These are phyloP conservation scores for Pseudogymnoascus sp. DNA, from an alignment of 2,329 filamentous ascomycete species.

Conservation along the genomic window DNA sequence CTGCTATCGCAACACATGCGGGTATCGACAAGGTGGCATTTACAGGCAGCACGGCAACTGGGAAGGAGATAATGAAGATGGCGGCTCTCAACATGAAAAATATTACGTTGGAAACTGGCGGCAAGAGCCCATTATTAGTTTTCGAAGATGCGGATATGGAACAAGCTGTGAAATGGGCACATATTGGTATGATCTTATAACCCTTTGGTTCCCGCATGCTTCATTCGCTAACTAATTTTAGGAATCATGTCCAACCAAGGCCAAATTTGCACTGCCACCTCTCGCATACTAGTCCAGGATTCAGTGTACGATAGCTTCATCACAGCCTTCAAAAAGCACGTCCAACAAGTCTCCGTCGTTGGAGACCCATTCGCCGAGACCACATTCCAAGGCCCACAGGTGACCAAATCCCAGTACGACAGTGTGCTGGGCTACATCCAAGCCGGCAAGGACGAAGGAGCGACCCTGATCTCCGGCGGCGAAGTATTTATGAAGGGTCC, in stretches of 20 bases:
- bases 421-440: constrained; percentile 61
- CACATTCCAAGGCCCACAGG: constrained; percentile 65
- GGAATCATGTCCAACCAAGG: constrained; percentile 36
- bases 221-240: not conserved
- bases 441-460: constrained; percentile 56
- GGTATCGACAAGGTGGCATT: constrained; percentile 60
- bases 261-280: constrained; percentile 49
- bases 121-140: constrained; percentile 56
- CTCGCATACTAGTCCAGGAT: constrained; percentile 62
- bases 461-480: constrained; percentile 56
- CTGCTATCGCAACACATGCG: constrained; percentile 54
- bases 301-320: constrained; percentile 64
- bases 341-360: constrained; percentile 50
- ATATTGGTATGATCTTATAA: constrained; percentile 31
- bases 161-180: constrained; percentile 55
- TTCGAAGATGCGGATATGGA: constrained; percentile 55
- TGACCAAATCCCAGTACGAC: constrained; percentile 63
- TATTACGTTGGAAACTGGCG: constrained; percentile 54
- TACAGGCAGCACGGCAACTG: constrained; percentile 55
- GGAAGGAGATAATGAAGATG: constrained; percentile 56
- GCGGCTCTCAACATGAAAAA: constrained; percentile 56
- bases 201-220: not conserved
- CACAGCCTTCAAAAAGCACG: constrained; percentile 55
- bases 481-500: constrained; percentile 35
- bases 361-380: constrained; percentile 58